phyloP scores from a whole-genome alignment of 78 protist genomes.

The Dictyostelium purpureum region DNA sequence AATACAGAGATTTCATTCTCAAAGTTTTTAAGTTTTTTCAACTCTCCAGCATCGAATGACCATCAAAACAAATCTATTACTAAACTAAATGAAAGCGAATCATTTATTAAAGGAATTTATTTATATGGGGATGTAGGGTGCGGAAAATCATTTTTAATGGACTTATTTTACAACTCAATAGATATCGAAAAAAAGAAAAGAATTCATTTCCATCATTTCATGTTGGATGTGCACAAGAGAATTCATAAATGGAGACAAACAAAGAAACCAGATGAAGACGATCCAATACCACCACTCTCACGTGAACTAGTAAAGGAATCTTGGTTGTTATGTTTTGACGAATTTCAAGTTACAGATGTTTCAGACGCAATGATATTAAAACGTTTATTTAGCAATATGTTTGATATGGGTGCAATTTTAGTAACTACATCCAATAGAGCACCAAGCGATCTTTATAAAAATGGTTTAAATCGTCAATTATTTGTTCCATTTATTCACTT shows the following conservation, averaged over 20 bases:
- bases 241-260: slow-evolving; percentile 78
- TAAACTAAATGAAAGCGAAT: neutral
- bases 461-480: slow-evolving; percentile 89
- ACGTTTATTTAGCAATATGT: slow-evolving; percentile 87
- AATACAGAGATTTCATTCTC: slow-evolving; percentile 5
- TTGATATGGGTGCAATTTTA: slow-evolving; percentile 86
- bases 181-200: slow-evolving; percentile 76
- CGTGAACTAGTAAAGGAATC: slow-evolving; percentile 51
- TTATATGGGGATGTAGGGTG: slow-evolving; percentile 93
- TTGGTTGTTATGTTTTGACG: slow-evolving; percentile 94
- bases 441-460: slow-evolving; percentile 90
- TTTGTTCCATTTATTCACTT: slow-evolving; percentile 92
- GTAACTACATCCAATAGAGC: slow-evolving; percentile 94
- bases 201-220: slow-evolving; percentile 94
- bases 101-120: slow-evolving; percentile 87
- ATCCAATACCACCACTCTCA: slow-evolving; percentile 88
- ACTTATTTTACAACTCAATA: slow-evolving; percentile 85
- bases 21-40: neutral
- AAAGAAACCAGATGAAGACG: slow-evolving; percentile 27
- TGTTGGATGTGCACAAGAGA: slow-evolving; percentile 92
- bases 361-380: slow-evolving; percentile 95
- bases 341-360: slow-evolving; percentile 95
- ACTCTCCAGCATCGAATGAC: neutral
- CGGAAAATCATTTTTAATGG: slow-evolving; percentile 96
- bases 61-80: neutral